A percentile compares a stretch with the other conserved stretches of the same genome.
phyloP scores from a whole-genome alignment of 345 rosid genomes.

The Bruguiera parviflora region DNA sequence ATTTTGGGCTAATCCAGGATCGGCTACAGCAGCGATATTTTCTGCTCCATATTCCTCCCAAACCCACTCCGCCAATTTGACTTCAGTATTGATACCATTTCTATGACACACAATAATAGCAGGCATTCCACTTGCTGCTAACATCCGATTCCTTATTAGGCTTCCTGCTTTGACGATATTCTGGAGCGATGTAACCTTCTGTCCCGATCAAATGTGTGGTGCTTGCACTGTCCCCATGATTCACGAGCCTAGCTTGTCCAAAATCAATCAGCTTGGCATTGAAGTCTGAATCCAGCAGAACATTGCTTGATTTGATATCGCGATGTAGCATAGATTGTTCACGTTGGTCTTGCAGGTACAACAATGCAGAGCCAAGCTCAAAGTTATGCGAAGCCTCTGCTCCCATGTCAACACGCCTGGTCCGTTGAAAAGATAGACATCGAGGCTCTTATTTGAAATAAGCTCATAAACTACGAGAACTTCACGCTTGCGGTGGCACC shows the following conservation, averaged over 20 bases:
- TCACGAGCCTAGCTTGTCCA: constrained; percentile 13
- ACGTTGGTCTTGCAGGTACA: constrained; percentile 21
- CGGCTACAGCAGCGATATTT: background rate
- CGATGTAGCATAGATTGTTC: constrained; percentile 20
- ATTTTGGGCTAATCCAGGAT: background rate
- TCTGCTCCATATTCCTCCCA: background rate
- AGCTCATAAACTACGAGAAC: constrained; percentile 20
- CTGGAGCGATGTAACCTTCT: background rate
- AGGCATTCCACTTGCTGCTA: background rate
- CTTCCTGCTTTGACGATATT: background rate
- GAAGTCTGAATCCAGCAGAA: constrained; percentile 21
- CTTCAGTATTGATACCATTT: constrained; percentile 15
- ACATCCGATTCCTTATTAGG: background rate
- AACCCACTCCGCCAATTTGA: background rate
- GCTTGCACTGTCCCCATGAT: background rate
- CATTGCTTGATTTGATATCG: constrained; percentile 24
- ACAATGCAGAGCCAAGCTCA: constrained; percentile 20
- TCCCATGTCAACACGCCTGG: constrained; percentile 15
- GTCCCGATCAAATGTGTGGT: constrained; percentile 1
- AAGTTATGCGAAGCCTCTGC: constrained; percentile 10
- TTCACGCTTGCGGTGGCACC: constrained; percentile 29
- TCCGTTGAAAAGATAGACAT: constrained; percentile 18
- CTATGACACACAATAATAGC: background rate
- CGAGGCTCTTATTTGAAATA: constrained; percentile 18
- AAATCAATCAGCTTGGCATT: constrained; percentile 22